Conservation (phyloP, 805 yeast species). For the Kazachstania bromeliacearum region DNA sequence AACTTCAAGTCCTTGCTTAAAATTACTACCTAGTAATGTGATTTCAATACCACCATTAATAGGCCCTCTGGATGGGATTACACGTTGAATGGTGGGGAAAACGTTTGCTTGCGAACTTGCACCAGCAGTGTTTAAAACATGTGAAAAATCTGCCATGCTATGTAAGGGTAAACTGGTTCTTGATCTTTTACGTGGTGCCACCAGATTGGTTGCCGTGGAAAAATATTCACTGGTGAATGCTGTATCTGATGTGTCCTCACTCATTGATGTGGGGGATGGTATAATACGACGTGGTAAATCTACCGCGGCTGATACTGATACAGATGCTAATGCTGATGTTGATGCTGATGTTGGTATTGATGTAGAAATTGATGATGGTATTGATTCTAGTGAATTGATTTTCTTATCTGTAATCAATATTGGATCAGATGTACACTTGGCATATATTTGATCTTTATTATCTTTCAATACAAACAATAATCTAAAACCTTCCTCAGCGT, state of each 20-base stretch:
- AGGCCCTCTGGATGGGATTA: slow-evolving; percentile 94
- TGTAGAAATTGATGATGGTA: slow-evolving; percentile 24
- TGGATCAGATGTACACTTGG: slow-evolving; percentile 58
- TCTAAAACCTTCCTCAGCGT: slow-evolving; percentile 77
- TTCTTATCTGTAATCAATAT: slow-evolving; percentile 94
- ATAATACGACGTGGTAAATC: slow-evolving; percentile 24
- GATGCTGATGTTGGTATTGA: neutral
- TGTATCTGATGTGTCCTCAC: slow-evolving; percentile 45
- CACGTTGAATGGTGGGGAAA: slow-evolving; percentile 50
- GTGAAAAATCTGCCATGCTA: neutral
- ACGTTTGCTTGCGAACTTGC: neutral
- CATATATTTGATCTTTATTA: slow-evolving; percentile 51
- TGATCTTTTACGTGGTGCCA: neutral
- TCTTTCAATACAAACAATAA: slow-evolving; percentile 61
- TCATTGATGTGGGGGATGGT: slow-evolving; percentile 54
- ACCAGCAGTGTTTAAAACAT: neutral
- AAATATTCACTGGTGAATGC: neutral
- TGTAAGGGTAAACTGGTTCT: neutral
- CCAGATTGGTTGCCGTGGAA: neutral
- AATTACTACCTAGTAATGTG: slow-evolving; percentile 79
- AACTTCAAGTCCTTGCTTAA: slow-evolving; percentile 72
- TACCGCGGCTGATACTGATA: slow-evolving; percentile 1
- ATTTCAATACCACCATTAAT: slow-evolving; percentile 94
- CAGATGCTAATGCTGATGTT: neutral
- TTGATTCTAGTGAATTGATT: slow-evolving; percentile 23